Evolutionary conservation across 495 filamentous ascomycete genomes (phyloP), one percentile per base, ranked within the genome.

Genomic region (Penicillium macrosclerotiorum): DNA sequence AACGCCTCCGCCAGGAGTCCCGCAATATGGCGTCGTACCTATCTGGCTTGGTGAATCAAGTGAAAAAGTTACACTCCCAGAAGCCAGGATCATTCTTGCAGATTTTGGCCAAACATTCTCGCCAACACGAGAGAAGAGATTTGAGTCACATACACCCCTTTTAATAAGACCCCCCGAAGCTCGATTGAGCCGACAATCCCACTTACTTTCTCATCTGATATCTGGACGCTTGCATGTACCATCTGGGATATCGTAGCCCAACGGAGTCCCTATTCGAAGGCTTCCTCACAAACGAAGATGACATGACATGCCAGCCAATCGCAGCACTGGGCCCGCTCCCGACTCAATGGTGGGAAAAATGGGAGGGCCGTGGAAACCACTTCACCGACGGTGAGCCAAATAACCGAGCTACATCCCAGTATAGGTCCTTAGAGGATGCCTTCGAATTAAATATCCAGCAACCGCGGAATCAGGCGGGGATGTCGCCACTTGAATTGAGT

Each of bases 41-140:
- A 47, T 67, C 22, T 67, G 59, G 64, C 42, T 67, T 3, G 56
- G 64, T 11, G 31, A 56, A 50, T 39, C 51, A 45, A 58, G 59
- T 34, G 61, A 67, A n/a, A 25, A 55, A 1, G 22, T 67, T 4
- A 46, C 29, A 33, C 55, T 55, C 22, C 1, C 55, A 42, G 59
- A 57, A 48, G 45, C 59, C 30, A 59, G 47, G 14, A 63, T 73
- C 35, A 3, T 72, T 6, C 62, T 74, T 38, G 24, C 49, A 22
- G 71, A 72, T 35, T 67, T 73, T 40, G 69, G 69, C n/a, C 55
- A 63, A 74, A 57, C 68, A 2, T 74, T 71, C 46, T 48, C 40
- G 13, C 52, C 54, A 1, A 22, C 54, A 26, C 23, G 54, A 40
- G 54, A 68, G 47, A 19, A 5, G 9, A 53, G 58, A 37, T 65